These are phyloP conservation scores for Tirmania nivea DNA, from an alignment of 495 filamentous ascomycete genomes.

Conservation along the genomic window DNA sequence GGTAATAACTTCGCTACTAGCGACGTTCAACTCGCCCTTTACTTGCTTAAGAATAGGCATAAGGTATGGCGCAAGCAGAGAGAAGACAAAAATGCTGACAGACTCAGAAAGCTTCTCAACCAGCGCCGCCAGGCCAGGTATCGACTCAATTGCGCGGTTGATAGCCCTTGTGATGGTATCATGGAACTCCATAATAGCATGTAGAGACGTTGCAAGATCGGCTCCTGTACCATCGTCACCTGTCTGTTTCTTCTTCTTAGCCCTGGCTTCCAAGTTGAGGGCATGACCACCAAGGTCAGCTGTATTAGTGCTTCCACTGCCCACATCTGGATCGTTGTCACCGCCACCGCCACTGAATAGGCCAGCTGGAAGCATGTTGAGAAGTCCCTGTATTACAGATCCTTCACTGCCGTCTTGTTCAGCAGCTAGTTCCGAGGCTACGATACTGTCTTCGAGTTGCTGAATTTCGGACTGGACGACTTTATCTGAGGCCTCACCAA, in stretches of 20 bases:
- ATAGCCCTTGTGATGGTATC: conserved; percentile 67
- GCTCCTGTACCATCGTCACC: conserved; percentile 13
- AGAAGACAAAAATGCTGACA: conserved; percentile 69
- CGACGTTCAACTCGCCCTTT: conserved; percentile 61
- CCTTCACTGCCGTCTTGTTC: conserved; percentile 25
- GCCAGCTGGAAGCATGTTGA: conserved; percentile 57
- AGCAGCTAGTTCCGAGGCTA: conserved; percentile 35
- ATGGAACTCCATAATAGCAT: conserved; percentile 70
- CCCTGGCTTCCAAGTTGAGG: conserved; percentile 10
- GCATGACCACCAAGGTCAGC: conserved; percentile 40
- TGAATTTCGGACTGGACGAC: conserved; percentile 66
- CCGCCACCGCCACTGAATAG: conserved; percentile 46
- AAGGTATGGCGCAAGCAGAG: conserved; percentile 62
- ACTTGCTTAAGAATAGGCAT: conserved; percentile 68
- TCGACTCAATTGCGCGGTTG: conserved; percentile 50
- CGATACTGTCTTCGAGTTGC: conserved; percentile 55
- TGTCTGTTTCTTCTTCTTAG: conserved; percentile 6
- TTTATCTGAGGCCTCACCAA: conserved; percentile 73
- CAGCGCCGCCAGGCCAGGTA: conserved; percentile 56
- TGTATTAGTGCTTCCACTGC: conserved; percentile 45
- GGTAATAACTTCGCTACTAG: conserved; percentile 67
- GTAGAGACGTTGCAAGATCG: conserved; percentile 45
- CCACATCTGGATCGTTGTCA: conserved; percentile 41
- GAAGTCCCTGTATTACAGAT: conserved; percentile 49
- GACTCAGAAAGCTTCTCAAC: conserved; percentile 61